phyloP scores from a whole-genome alignment of 106 monocot genomes.

The Narthecium ossifragum region DNA sequence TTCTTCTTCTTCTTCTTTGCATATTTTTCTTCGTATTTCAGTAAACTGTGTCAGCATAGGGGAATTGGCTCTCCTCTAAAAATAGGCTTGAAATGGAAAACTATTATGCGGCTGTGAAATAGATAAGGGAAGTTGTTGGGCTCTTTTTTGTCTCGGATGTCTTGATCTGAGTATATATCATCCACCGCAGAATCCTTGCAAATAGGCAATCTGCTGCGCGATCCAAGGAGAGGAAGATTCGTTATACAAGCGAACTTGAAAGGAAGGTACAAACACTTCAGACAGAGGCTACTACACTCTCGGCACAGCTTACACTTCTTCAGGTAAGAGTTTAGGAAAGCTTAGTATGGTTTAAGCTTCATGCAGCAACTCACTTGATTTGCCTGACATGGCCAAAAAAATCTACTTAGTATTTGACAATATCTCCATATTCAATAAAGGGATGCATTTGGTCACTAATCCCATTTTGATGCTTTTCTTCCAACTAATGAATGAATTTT shows the following conservation, averaged over 20 bases:
- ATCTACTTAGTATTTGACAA: not conserved
- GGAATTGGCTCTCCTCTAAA: no score
- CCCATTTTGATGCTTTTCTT: no score
- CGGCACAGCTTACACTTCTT: conserved; percentile 58
- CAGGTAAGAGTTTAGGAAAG: conserved; percentile 32
- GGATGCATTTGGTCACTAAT: not conserved
- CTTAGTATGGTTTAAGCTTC: no score
- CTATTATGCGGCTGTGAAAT: no score
- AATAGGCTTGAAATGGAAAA: no score
- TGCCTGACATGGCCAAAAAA: no score
- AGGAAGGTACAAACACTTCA: conserved; percentile 68
- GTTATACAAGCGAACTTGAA: conserved; percentile 61
- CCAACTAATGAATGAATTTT: no score
- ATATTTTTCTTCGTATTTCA: no score
- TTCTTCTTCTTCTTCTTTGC: no score
- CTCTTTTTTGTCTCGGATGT: not conserved
- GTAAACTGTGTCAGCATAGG: no score
- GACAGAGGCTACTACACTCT: conserved; percentile 62
- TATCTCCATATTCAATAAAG: not conserved
- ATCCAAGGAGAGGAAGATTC: conserved; percentile 71
- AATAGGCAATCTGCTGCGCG: conserved; percentile 77
- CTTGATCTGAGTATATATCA: not conserved
- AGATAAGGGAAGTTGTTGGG: no score
- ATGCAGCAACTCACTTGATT: no score
- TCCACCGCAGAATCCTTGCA: conserved; percentile 44